Evolutionary conservation across 257 asterid species (phyloP), one percentile per base, ranked within the genome.

Genomic region (Avicennia marina): DNA sequence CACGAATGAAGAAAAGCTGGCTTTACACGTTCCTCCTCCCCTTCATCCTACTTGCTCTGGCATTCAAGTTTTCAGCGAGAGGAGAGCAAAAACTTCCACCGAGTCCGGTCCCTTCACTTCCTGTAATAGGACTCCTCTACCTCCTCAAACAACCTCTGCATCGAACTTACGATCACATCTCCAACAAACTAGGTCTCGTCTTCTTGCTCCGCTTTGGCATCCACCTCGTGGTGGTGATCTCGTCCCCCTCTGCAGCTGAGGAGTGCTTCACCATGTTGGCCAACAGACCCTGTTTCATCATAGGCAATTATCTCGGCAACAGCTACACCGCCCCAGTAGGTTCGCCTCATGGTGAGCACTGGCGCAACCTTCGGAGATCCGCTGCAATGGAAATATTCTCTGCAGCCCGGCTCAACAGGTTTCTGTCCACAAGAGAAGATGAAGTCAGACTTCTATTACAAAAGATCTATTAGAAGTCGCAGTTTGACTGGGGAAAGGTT

Each of bases 231-330:
- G 77, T 81, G 45, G 80, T 72, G 4, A 78, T 78, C 15, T 81
- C 89, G 6, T 78, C 89, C 2, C 64, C 77, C 0, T 44, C 68
- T 24, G 39, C 47, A 15, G 88, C 33, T 2, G 87, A 79, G 27
- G 87, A 85, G 60, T 85, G 94, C 29, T 82, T 85, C 80, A 82
- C 79, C 42, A 72, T 75, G 0, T 34, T 85, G 4, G 90, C 95
- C 52, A 70, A 75, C 50, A 53, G 90, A 15, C 86, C 95, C 2
- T 74, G 64, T n/a, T 42, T 64, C 26, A 4, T 74, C 17, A 2
- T 61, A 0, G 77, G 65, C 7, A 75, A 82, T 6, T 73, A 75
- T 70, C 7, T 85, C 21, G 88, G 90, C 59, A 79, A 81, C 61
- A 69, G 76, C 60, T 49, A 63, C 55, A 67, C 78, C 29, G 42